Base-by-base conservation (phyloP, 1,284 basidiomycete genomes). In the Paramarasmius palmivorus region DNA sequence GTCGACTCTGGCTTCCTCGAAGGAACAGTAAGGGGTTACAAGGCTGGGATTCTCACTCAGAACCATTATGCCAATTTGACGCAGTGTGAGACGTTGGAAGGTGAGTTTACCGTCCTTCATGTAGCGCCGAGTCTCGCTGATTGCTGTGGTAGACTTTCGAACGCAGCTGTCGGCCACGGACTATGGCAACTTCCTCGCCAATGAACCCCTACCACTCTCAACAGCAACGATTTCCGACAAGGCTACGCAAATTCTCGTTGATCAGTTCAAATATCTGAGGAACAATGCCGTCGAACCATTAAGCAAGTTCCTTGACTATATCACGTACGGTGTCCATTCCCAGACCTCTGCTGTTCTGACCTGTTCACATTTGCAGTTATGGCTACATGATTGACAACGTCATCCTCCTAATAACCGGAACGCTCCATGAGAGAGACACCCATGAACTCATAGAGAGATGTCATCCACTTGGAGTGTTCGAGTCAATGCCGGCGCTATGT, bases 361-460 rank as follows among this genome's bases (percentile, higher is more conserved):
- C 47, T 25, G 34, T 36, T 48, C 23, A 42, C 50, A 32, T 15
- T 20, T 34, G 51, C 67, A 95, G 93, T 41, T 97, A 97, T 68
- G 93, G 88, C 25, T 99, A 99, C 76, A 99, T 99, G 97, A 99
- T 99, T 66, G 97, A 99, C 84, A 99, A 99, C 69, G 93, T 99
- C 66, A 90, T 99, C 58, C 82, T 99, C 49, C 83, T 99, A 65
- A 99, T 99, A 59, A 97, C 97, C 17, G 97, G 97, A 35, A 99
- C 96, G 1, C 75, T 99, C 37, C 96, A 99, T 67, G 96, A 98
- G 71, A 82, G 97, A 58, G 96, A 99, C 71, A 98, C 96, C 1
- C 94, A 98, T 66, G 97, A 99, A 68, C 82, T 99, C 8, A 76
- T 99, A 37, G 93, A 97, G 63, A 84, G 97, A 46, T 99, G 97